These are phyloP conservation scores for Sporisorium sorghi DNA, from an alignment of 1,284 basidiomycete genomes.

Conservation along the genomic window DNA sequence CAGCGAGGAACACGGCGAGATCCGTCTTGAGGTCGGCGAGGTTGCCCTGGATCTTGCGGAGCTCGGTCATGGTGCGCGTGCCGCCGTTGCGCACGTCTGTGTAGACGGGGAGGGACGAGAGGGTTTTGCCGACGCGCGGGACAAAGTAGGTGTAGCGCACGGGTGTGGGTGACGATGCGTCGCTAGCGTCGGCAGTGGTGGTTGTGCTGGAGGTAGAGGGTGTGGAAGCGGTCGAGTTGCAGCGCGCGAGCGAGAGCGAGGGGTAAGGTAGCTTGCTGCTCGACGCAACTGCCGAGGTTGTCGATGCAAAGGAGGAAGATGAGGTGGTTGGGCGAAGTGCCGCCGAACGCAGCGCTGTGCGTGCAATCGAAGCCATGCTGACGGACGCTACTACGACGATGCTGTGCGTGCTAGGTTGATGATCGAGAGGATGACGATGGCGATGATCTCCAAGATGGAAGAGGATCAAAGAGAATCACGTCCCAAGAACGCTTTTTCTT, in stretches of 20 bases:
- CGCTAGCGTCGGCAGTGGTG: neutral
- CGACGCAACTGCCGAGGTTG: slow-evolving; percentile 25
- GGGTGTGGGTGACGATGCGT: slow-evolving; percentile 23
- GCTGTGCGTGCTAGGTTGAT: no score
- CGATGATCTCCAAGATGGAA: neutral
- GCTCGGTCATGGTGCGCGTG: slow-evolving; percentile 45
- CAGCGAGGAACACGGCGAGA: slow-evolving; percentile 31
- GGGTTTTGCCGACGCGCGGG: slow-evolving; percentile 51
- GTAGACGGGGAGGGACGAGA: slow-evolving; percentile 55
- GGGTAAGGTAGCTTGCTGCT: slow-evolving; percentile 18
- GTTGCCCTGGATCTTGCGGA: slow-evolving; percentile 57
- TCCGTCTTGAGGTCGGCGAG: slow-evolving; percentile 35
- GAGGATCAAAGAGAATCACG: slow-evolving; percentile 1
- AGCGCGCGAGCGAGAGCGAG: slow-evolving; percentile 3
- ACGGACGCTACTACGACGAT: neutral
- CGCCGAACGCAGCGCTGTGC: slow-evolving; percentile 12
- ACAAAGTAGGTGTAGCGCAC: slow-evolving; percentile 57
- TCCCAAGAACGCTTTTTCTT: slow-evolving; percentile 10
- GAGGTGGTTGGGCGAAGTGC: slow-evolving; percentile 10
- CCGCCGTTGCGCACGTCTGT: slow-evolving; percentile 54
- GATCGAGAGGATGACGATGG: no score
- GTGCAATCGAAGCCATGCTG: slow-evolving; percentile 25
- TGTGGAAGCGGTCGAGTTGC: slow-evolving; percentile 21
- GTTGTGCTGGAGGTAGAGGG: neutral
- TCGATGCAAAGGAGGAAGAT: slow-evolving; percentile 2